A percentile compares a stretch with the other conserved stretches of the same genome.
Evolutionary conservation across 768 basidiomycete species (phyloP).

Genomic region (Calocera viscosa): DNA sequence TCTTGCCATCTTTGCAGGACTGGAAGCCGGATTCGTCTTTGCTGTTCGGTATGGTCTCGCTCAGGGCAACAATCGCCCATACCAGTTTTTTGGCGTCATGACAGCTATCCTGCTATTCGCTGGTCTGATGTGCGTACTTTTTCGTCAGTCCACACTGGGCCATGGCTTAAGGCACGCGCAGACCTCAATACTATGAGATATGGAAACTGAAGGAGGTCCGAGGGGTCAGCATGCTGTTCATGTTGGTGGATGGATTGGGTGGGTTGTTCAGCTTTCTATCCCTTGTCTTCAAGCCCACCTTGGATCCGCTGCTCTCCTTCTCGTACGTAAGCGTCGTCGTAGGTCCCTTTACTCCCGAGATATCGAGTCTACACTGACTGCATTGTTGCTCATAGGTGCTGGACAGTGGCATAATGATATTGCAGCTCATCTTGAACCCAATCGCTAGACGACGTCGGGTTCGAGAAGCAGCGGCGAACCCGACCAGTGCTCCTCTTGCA

Average conservation of each 20-base stretch:
- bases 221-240: conserved; percentile 59
- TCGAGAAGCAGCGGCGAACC: not conserved
- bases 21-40: conserved; percentile 50
- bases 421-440: conserved; percentile 56
- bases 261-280: conserved; percentile 59
- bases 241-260: conserved; percentile 56
- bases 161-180: conserved; percentile 17
- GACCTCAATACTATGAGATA: conserved; percentile 68
- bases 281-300: conserved; percentile 48
- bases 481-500: not conserved
- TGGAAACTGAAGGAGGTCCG: conserved; percentile 47
- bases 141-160: not conserved
- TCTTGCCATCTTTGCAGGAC: conserved; percentile 38
- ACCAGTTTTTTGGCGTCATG: conserved; percentile 52
- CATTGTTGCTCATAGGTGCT: too few relatives aligned
- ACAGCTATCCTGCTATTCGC: conserved; percentile 45
- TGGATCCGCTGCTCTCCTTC: conserved; percentile 51
- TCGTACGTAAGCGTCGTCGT: conserved; percentile 54
- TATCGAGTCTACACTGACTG: conserved; percentile 10
- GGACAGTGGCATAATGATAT: conserved; percentile 47
- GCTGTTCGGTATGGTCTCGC: conserved; percentile 38
- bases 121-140: conserved; percentile 32
- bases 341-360: conserved; percentile 20
- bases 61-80: conserved; percentile 28
- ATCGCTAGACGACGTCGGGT: conserved; percentile 32